Evolutionary conservation across 2,329 filamentous ascomycete species (phyloP).

Genomic region (Calcarisporium arbuscula): DNA sequence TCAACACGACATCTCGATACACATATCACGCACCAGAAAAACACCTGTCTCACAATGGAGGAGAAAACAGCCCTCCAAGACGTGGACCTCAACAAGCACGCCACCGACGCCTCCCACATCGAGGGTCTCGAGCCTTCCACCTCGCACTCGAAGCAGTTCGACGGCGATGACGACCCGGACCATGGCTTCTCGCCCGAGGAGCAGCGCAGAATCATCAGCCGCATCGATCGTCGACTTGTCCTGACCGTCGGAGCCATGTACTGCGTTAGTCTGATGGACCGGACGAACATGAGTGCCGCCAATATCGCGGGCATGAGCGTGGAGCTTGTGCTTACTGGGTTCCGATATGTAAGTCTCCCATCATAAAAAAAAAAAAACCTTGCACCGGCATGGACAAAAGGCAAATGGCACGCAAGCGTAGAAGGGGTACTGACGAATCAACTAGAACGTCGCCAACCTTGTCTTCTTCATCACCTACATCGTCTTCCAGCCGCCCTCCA

Average conservation of each 20-base stretch:
- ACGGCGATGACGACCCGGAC: slow-evolving; percentile 28
- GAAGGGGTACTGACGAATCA: too few relatives aligned
- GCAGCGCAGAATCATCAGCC: slow-evolving; percentile 60
- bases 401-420: background rate
- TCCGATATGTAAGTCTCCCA: slow-evolving; percentile 35
- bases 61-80: slow-evolving; percentile 11
- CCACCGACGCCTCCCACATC: slow-evolving; percentile 18
- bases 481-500: slow-evolving; percentile 65
- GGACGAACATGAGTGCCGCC: slow-evolving; percentile 69
- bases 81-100: slow-evolving; percentile 16
- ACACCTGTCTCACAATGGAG: slow-evolving; percentile 17
- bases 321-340: slow-evolving; percentile 40
- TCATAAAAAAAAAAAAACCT: too few relatives aligned
- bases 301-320: slow-evolving; percentile 59
- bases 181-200: slow-evolving; percentile 52
- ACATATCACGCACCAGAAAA: too few relatives aligned
- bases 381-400: background rate
- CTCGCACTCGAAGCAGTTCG: slow-evolving; percentile 16
- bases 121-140: slow-evolving; percentile 14
- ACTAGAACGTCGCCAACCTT: slow-evolving; percentile 57
- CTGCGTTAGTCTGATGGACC: slow-evolving; percentile 71
- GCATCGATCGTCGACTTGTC: slow-evolving; percentile 62
- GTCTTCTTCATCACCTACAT: slow-evolving; percentile 72
- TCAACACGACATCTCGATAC: too few relatives aligned
- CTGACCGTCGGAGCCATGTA: slow-evolving; percentile 60